A percentile compares a stretch with the other conserved stretches of the same genome.
Evolutionary conservation across 2,329 filamentous ascomycete genomes (phyloP).

Genomic region (Xylariaceae sp.): DNA sequence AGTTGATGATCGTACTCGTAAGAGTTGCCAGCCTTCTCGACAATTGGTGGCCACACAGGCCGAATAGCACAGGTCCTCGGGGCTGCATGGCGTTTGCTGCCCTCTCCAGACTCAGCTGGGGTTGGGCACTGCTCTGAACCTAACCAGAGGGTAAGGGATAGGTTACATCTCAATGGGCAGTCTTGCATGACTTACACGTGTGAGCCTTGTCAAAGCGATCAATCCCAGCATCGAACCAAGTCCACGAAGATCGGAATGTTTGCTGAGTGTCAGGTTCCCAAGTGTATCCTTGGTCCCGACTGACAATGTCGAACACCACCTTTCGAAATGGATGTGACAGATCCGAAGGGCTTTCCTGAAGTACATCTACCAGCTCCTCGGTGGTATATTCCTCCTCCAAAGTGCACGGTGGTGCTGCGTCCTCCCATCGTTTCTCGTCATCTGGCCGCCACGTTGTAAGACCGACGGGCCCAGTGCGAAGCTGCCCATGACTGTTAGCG

Average conservation of each 20-base stretch:
- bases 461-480: slow-evolving; percentile 38
- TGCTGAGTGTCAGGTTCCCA: slow-evolving; percentile 28
- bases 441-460: slow-evolving; percentile 29
- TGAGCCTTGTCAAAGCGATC: slow-evolving; percentile 46
- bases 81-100: slow-evolving; percentile 8
- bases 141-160: slow-evolving; percentile 15
- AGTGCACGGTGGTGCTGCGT: slow-evolving; percentile 16
- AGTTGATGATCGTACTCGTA: slow-evolving; percentile 35
- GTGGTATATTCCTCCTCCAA: slow-evolving; percentile 29
- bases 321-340: slow-evolving; percentile 51
- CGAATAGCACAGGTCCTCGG: slow-evolving; percentile 27
- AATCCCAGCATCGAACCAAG: slow-evolving; percentile 60
- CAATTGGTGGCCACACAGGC: slow-evolving; percentile 26
- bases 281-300: slow-evolving; percentile 56
- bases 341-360: slow-evolving; percentile 35
- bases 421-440: slow-evolving; percentile 20
- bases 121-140: slow-evolving; percentile 17
- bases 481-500: slow-evolving; percentile 21
- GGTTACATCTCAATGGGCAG: background rate
- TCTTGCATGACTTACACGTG: slow-evolving; percentile 17
- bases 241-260: slow-evolving; percentile 46
- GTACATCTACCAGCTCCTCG: slow-evolving; percentile 33
- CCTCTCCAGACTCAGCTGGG: slow-evolving; percentile 3
- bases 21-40: slow-evolving; percentile 16
- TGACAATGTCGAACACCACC: slow-evolving; percentile 53